phyloP scores from a whole-genome alignment of 208 protist species.

The Crithidia sp. region DNA sequence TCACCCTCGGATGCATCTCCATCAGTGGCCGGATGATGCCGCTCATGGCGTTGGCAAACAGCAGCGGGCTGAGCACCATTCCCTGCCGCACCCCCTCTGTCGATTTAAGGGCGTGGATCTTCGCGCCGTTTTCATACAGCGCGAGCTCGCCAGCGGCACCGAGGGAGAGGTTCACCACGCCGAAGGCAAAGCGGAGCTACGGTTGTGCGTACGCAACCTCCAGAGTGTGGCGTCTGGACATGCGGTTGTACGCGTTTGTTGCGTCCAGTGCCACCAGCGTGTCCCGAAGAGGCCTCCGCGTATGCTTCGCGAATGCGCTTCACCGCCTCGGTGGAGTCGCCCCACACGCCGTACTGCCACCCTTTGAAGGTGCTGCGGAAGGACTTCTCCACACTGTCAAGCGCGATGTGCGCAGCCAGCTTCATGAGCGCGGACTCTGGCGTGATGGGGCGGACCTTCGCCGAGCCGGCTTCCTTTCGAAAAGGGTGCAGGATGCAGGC shows the following conservation, averaged over 20 bases:
- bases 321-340: conserved; percentile 27
- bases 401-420: conserved; percentile 26
- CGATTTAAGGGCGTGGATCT: conserved; percentile 14
- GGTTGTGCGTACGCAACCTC: conserved; percentile 6
- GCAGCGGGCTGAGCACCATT: conserved; percentile 42
- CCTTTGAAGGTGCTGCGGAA: background rate
- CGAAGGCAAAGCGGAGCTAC: conserved; percentile 16
- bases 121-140: conserved; percentile 32
- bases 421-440: conserved; percentile 36
- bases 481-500: conserved; percentile 31
- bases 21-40: conserved; percentile 10
- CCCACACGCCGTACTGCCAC: conserved; percentile 33
- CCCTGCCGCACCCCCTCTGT: conserved; percentile 36
- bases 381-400: conserved; percentile 7
- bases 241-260: conserved; percentile 40
- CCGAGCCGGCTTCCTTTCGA: conserved; percentile 13
- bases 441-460: conserved; percentile 38
- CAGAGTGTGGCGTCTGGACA: conserved; percentile 12
- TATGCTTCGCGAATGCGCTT: conserved; percentile 7
- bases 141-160: conserved; percentile 15
- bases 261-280: conserved; percentile 38
- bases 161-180: conserved; percentile 24
- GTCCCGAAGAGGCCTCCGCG: conserved; percentile 3
- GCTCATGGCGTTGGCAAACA: conserved; percentile 33
- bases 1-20: conserved; percentile 9